Base-by-base conservation (phyloP, 108 stramenopile species). In the Stephanodiscus minutulus region DNA sequence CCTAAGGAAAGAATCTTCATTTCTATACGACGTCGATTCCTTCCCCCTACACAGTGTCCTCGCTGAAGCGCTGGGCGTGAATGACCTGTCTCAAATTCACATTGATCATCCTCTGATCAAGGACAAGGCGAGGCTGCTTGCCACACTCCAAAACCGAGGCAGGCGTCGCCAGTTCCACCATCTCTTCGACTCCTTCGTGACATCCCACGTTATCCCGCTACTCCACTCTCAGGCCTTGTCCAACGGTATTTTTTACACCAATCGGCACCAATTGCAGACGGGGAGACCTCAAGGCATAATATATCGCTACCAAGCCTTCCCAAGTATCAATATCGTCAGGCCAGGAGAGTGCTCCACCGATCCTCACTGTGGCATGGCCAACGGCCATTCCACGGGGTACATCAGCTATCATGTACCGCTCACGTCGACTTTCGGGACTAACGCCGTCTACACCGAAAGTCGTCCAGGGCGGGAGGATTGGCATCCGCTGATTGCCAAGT, bases 221-320 rank as follows among this genome's bases (percentile, higher is more conserved):
- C 61, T 88, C 27, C 90, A 91, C 72, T 83, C 85, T 18, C 50
- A 87, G 49, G 87, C 88, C 12, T 73, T 88, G 72, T 61, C 83
- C 28, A 77, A 85, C 18, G 79, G 72, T 31, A 50, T 88, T 1
- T 79, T 91, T 17, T 72, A 76, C 80, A 83, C 66, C 36, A 73
- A 69, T 36, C 81, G 62, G 27, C 78, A 72, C 46, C 66, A 79
- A 46, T 35, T 70, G n/a, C 76, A 66, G 27, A 71, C 57, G 53
- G 81, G 64, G 28, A 49, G 68, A n/a, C 76, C 83, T 0, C 61
- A 72, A 20, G 48, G 60, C 4, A 83, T 91, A 13, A 44, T 56
- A 0, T 91, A 91, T 65, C 76, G 88, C 21, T 93, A 87, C 58
- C 92, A 93, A 73, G 85, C 80, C 9, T 93, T 90, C 56, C 92